Evolutionary conservation across 1,284 basidiomycete genomes (phyloP).

Genomic region (Wallemia hederae): DNA sequence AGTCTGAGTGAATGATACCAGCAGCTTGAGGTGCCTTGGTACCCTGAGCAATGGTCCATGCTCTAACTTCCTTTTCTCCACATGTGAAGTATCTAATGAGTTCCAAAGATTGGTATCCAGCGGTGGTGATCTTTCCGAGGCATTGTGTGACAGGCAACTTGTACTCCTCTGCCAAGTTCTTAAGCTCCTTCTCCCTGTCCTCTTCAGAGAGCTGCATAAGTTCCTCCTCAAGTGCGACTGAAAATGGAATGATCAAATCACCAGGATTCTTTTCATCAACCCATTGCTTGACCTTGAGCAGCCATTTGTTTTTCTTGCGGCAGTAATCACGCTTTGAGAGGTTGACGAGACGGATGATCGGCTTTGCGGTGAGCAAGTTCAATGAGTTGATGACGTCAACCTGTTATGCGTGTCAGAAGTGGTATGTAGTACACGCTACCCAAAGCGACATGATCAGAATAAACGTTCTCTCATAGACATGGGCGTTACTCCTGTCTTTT

Average conservation of each 20-base stretch:
- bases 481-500: conserved; percentile 46
- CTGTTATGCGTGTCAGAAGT: conserved; percentile 20
- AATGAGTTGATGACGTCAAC: conserved; percentile 86
- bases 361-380: conserved; percentile 78
- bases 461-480: conserved; percentile 27
- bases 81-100: conserved; percentile 92
- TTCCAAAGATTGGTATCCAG: conserved; percentile 62
- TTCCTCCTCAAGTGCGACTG: conserved; percentile 81
- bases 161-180: conserved; percentile 28
- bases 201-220: conserved; percentile 31
- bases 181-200: conserved; percentile 46
- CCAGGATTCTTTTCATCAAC: conserved; percentile 93
- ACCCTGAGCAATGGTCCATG: conserved; percentile 86
- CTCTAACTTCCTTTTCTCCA: conserved; percentile 84
- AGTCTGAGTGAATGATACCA: conserved; percentile 41
- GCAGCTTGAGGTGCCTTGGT: conserved; percentile 90
- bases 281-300: conserved; percentile 95
- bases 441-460: conserved; percentile 22
- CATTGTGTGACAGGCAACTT: conserved; percentile 17
- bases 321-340: conserved; percentile 81
- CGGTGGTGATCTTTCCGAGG: conserved; percentile 73
- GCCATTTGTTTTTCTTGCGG: conserved; percentile 98
- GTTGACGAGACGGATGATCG: conserved; percentile 95
- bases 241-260: conserved; percentile 87
- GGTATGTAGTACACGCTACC: not conserved